Conservation (phyloP, 1,284 basidiomycete genomes). For the Melampsora americana region DNA sequence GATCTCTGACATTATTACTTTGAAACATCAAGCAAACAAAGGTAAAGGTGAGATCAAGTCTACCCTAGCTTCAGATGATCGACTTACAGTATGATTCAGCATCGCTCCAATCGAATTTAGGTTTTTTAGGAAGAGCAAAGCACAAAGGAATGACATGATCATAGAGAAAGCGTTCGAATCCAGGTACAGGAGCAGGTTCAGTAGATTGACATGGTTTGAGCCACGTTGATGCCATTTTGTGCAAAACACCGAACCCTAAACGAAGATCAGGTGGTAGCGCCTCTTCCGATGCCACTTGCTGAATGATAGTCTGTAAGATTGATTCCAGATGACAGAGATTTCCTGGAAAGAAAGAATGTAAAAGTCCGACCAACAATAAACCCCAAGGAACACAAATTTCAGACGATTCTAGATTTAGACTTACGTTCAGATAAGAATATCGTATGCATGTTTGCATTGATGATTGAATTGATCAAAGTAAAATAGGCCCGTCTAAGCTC, state of each 20-base stretch:
- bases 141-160: slow-evolving; percentile 76
- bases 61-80: not conserved
- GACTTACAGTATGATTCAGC: slow-evolving; percentile 63
- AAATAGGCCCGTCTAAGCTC: slow-evolving; percentile 90
- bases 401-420: slow-evolving; percentile 51
- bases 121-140: slow-evolving; percentile 75
- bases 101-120: slow-evolving; percentile 81
- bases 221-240: slow-evolving; percentile 70
- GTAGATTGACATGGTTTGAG: slow-evolving; percentile 56
- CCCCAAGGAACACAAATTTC: no score
- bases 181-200: slow-evolving; percentile 64
- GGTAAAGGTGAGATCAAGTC: not conserved
- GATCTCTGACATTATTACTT: slow-evolving; percentile 82
- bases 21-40: not conserved
- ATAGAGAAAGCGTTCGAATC: slow-evolving; percentile 91
- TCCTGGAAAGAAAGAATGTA: slow-evolving; percentile 57
- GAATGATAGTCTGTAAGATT: slow-evolving; percentile 64
- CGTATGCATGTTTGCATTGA: slow-evolving; percentile 73
- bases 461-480: slow-evolving; percentile 73
- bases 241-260: slow-evolving; percentile 76
- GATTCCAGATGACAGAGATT: slow-evolving; percentile 77
- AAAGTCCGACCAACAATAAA: not conserved
- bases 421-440: slow-evolving; percentile 82
- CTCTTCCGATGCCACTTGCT: slow-evolving; percentile 64
- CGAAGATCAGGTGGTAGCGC: slow-evolving; percentile 73